Evolutionary conservation across 768 basidiomycete genomes (phyloP).

Genomic region (Xerocomus potaroensis): DNA sequence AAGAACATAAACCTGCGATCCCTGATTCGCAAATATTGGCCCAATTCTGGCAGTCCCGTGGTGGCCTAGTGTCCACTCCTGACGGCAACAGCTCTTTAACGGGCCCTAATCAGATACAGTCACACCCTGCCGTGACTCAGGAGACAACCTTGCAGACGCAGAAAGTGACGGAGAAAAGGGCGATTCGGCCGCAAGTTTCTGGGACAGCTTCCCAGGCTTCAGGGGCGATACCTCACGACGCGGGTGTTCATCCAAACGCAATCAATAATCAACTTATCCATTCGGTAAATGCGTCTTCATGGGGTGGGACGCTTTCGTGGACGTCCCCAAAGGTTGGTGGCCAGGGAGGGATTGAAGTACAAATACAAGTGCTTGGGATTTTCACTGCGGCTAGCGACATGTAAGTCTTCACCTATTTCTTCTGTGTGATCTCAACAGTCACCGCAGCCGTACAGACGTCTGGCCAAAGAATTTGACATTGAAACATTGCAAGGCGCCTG

Average conservation of each 20-base stretch:
- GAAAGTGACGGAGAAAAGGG: slow-evolving; percentile 45
- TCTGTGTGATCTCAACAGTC: slow-evolving; percentile 1
- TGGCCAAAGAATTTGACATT: slow-evolving; percentile 51
- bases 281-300: slow-evolving; percentile 20
- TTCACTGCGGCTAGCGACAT: slow-evolving; percentile 22
- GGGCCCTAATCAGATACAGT: slow-evolving; percentile 13
- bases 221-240: slow-evolving; percentile 11
- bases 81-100: slow-evolving; percentile 10
- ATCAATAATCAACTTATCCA: slow-evolving; percentile 3
- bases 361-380: slow-evolving; percentile 33
- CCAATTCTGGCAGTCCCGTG: slow-evolving; percentile 29
- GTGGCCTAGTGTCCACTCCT: slow-evolving; percentile 10
- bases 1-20: slow-evolving; percentile 18
- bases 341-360: slow-evolving; percentile 38
- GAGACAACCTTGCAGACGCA: slow-evolving; percentile 41
- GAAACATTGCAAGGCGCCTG: slow-evolving; percentile 37
- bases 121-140: slow-evolving; percentile 2
- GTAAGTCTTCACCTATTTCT: slow-evolving; percentile 27
- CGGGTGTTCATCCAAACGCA: slow-evolving; percentile 1
- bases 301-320: slow-evolving; percentile 50
- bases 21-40: slow-evolving; percentile 24
- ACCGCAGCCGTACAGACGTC: slow-evolving; percentile 42
- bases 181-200: slow-evolving; percentile 23
- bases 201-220: slow-evolving; percentile 18
- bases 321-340: slow-evolving; percentile 29